phyloP scores from a whole-genome alignment of 257 asterid species.

The Solanum arcanum region DNA sequence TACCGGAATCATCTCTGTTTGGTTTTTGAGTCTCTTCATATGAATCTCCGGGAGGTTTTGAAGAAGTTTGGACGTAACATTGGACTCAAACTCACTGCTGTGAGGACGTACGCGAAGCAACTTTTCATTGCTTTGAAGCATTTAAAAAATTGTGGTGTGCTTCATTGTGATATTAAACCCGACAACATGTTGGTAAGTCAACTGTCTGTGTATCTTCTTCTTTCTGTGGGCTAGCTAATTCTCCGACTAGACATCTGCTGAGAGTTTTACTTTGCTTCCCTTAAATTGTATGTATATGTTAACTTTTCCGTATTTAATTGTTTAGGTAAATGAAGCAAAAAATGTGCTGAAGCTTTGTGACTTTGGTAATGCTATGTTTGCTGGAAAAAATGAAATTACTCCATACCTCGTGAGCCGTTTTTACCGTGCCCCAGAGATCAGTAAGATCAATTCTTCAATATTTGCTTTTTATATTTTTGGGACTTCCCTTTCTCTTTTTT shows the following conservation, averaged over 20 bases:
- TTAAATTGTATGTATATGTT: not conserved
- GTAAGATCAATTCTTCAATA: slow-evolving; percentile 22
- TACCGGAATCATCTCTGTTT: slow-evolving; percentile 95
- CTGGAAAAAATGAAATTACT: slow-evolving; percentile 95
- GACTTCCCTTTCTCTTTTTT: not conserved
- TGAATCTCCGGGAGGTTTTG: slow-evolving; percentile 98
- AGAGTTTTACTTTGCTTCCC: not conserved
- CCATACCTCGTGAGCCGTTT: slow-evolving; percentile 99
- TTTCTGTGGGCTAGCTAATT: not conserved
- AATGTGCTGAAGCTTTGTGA: slow-evolving; percentile 90
- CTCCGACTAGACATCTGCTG: not conserved
- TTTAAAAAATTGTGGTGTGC: slow-evolving; percentile 88
- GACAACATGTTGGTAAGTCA: slow-evolving; percentile 93
- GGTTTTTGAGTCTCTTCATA: slow-evolving; percentile 99
- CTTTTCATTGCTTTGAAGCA: slow-evolving; percentile 91
- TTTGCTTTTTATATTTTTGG: not conserved
- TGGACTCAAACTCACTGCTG: slow-evolving; percentile 96
- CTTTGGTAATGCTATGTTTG: slow-evolving; percentile 99
- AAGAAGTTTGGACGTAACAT: slow-evolving; percentile 99
- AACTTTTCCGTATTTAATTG: slow-evolving; percentile 3
- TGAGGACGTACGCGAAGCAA: slow-evolving; percentile 96
- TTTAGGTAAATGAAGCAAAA: slow-evolving; percentile 88
- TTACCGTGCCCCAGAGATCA: slow-evolving; percentile 98
- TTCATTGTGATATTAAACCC: slow-evolving; percentile 97
- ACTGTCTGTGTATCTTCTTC: not conserved